Conservation (phyloP, 768 basidiomycete species). For the Chiua virens region DNA sequence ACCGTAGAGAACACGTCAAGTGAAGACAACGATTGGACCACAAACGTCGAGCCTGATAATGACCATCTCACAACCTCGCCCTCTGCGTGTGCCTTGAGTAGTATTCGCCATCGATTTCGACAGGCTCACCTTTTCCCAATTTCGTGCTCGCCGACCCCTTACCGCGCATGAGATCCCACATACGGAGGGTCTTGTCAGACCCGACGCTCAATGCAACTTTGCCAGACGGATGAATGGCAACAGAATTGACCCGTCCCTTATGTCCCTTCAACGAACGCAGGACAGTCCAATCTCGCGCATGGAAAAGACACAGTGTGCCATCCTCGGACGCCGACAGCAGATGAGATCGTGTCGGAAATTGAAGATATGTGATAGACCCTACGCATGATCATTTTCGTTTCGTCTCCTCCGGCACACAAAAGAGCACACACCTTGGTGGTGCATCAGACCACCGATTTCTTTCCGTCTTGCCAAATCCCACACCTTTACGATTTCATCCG, state of each 20-base stretch:
- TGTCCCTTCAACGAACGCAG: conserved; percentile 89
- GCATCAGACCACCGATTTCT: conserved; percentile 93
- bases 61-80: conserved; percentile 94
- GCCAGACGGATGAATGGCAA: conserved; percentile 91
- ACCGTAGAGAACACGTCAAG: conserved; percentile 87
- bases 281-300: conserved; percentile 91
- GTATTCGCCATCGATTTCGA: not conserved
- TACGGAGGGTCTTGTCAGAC: conserved; percentile 82
- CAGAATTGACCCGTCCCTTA: conserved; percentile 86
- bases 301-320: conserved; percentile 86
- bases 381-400: not conserved
- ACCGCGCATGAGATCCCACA: conserved; percentile 99
- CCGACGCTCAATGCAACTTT: conserved; percentile 92
- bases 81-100: conserved; percentile 48
- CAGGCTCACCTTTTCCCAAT: conserved; percentile 72
- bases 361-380: conserved; percentile 91
- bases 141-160: conserved; percentile 87
- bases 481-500: conserved; percentile 96
- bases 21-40: conserved; percentile 71
- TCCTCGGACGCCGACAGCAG: conserved; percentile 92
- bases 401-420: not conserved
- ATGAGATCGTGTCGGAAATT: conserved; percentile 86
- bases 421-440: conserved; percentile 75
- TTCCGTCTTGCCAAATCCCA: conserved; percentile 93
- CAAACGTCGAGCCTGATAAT: conserved; percentile 70